phyloP scores from a whole-genome alignment of 140 eudicot species.

The Erigeron philadelphicus region DNA sequence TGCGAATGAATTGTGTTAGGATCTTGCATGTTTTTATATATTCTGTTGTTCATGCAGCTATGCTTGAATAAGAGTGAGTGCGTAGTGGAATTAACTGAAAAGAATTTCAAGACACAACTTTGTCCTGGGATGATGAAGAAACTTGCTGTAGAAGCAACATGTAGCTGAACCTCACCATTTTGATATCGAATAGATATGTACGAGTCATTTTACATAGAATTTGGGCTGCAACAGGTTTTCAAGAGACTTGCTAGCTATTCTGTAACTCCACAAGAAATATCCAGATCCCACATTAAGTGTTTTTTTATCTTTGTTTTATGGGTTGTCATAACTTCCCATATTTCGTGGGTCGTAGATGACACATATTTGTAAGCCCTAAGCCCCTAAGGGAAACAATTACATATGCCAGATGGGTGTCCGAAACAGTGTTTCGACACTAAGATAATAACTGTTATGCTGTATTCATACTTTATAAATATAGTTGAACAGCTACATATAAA shows the following conservation, averaged over 20 bases:
- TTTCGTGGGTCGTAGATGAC: neutral
- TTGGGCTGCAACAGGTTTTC: neutral
- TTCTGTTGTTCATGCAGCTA: constrained; percentile 38
- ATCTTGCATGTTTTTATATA: neutral
- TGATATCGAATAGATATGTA: neutral
- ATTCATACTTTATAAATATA: neutral
- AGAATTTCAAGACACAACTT: constrained; percentile 44
- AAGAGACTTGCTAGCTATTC: neutral
- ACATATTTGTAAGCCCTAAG: neutral
- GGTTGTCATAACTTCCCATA: neutral
- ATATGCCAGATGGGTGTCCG: constrained; percentile 2
- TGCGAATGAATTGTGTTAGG: constrained; percentile 6
- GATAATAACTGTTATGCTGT: neutral
- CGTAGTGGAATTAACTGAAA: constrained; percentile 37
- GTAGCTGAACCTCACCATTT: constrained; percentile 46
- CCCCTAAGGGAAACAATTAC: neutral
- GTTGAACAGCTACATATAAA: no score
- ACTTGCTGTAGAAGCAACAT: constrained; percentile 64
- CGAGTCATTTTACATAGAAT: neutral
- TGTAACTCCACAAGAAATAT: neutral
- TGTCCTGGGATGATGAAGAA: constrained; percentile 52
- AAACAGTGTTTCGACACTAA: neutral
- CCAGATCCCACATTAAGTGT: neutral
- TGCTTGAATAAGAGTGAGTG: constrained; percentile 61
- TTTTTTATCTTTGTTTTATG: neutral